Percentiles rank a stretch among this genome's conserved stretches.
Conservation (phyloP, 345 rosid species). For the Streptanthus diversifolius region DNA sequence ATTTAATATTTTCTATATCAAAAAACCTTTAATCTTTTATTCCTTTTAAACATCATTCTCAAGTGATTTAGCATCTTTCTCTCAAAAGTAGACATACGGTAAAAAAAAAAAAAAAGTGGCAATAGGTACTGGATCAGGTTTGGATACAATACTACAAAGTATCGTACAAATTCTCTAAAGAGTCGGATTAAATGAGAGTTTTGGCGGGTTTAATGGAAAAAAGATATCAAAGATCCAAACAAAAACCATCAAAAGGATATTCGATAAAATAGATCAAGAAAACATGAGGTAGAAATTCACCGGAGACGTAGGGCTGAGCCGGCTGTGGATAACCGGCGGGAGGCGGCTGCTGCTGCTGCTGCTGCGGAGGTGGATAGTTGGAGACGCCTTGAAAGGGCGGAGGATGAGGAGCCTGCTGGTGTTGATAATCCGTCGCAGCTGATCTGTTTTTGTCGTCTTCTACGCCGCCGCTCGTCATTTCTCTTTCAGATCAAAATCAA, state of each 20-base stretch:
- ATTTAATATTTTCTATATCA: not conserved
- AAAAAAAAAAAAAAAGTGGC: not conserved
- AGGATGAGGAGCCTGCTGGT: constrained; percentile 18
- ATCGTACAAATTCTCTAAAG: not conserved
- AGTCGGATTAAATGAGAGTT: not conserved
- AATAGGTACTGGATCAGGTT: not conserved
- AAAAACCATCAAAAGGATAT: not conserved
- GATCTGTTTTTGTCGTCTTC: constrained; percentile 28
- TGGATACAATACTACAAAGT: not conserved
- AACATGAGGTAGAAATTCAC: constrained; percentile 2
- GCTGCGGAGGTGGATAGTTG: constrained; percentile 28
- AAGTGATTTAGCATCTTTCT: not conserved
- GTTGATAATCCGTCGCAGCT: constrained; percentile 13
- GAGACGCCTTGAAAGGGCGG: constrained; percentile 29
- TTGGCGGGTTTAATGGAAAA: not conserved
- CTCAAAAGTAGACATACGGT: not conserved
- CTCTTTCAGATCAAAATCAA: constrained; percentile 17
- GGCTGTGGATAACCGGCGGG: constrained; percentile 27
- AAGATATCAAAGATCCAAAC: not conserved
- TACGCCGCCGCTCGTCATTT: constrained; percentile 23
- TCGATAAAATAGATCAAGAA: not conserved
- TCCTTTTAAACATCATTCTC: not conserved
- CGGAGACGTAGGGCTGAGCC: constrained; percentile 27
- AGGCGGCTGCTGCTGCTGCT: constrained; percentile 11
- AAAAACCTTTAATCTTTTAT: not conserved